Conservation (phyloP, 345 rosid species). For the Schrenkiella parvula region DNA sequence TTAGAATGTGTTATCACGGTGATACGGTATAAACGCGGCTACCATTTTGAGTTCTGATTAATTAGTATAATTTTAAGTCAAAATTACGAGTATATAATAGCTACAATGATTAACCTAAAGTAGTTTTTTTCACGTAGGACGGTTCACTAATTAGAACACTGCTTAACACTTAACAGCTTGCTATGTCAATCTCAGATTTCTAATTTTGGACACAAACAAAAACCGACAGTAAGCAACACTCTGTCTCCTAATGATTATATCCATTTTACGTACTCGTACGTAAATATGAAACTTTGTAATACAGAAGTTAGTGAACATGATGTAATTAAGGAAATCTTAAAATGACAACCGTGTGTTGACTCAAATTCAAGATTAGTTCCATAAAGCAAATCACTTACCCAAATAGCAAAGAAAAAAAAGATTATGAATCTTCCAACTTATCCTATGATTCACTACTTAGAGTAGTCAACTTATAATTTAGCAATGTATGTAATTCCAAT, state of each 20-base stretch:
- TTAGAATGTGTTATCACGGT: not conserved
- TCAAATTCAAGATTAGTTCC: constrained; percentile 4
- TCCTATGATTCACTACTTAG: constrained; percentile 22
- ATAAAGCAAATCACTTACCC: not conserved
- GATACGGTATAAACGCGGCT: constrained; percentile 14
- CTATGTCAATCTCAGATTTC: constrained; percentile 19
- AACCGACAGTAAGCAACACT: constrained; percentile 3
- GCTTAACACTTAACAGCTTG: constrained; percentile 20
- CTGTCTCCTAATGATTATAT: constrained; percentile 12
- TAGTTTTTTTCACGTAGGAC: constrained; percentile 16
- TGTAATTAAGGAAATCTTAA: constrained; percentile 15
- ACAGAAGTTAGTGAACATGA: not conserved
- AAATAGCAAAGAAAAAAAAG: not conserved
- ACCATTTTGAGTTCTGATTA: not conserved
- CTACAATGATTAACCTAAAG: constrained; percentile 16
- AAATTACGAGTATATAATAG: not conserved
- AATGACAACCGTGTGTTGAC: constrained; percentile 33
- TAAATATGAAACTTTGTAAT: not conserved
- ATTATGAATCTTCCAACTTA: constrained; percentile 1
- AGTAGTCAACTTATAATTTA: constrained; percentile 3
- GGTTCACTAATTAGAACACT: constrained; percentile 11
- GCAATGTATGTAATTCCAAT: not conserved
- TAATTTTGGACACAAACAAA: constrained; percentile 4
- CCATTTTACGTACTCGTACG: not conserved
- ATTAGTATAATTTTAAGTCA: not conserved